These are phyloP conservation scores for Berberis vulgaris DNA, from an alignment of 164 flowering plant species.

Conservation along the genomic window DNA sequence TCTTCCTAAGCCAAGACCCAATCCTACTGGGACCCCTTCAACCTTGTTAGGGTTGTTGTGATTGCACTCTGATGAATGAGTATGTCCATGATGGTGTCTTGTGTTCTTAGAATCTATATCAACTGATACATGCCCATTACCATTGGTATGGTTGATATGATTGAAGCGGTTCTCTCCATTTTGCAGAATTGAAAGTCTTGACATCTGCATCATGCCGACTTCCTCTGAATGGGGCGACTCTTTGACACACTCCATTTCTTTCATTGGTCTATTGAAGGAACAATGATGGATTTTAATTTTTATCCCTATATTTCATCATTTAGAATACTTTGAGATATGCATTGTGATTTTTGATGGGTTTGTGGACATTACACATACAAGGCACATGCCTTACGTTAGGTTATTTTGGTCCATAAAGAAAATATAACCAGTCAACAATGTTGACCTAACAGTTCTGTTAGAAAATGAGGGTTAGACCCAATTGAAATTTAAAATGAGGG, in stretches of 20 bases:
- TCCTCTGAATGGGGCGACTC: slow-evolving; percentile 43
- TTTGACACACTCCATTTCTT: slow-evolving; percentile 48
- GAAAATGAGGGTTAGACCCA: too few relatives aligned
- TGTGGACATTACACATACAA: too few relatives aligned
- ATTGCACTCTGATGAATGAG: slow-evolving; percentile 51
- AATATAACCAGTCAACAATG: too few relatives aligned
- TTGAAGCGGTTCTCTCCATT: slow-evolving; percentile 44
- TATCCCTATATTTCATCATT: too few relatives aligned
- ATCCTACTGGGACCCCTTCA: slow-evolving; percentile 46
- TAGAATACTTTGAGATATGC: too few relatives aligned
- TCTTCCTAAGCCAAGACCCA: slow-evolving; percentile 73
- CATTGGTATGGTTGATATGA: slow-evolving; percentile 30
- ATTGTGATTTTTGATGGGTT: too few relatives aligned
- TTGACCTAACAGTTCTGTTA: too few relatives aligned
- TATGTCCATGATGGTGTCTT: slow-evolving; percentile 36
- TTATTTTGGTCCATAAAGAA: too few relatives aligned
- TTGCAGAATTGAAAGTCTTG: slow-evolving; percentile 21
- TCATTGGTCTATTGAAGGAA: too few relatives aligned
- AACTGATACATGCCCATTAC: slow-evolving; percentile 16
- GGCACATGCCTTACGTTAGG: too few relatives aligned
- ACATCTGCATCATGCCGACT: slow-evolving; percentile 30
- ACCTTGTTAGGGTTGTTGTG: slow-evolving; percentile 13
- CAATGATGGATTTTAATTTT: too few relatives aligned
- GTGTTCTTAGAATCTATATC: slow-evolving; percentile 31
- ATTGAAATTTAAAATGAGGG: too few relatives aligned